Evolutionary conservation across 2,329 filamentous ascomycete genomes (phyloP).

Genomic region (Cladosporium phlei): DNA sequence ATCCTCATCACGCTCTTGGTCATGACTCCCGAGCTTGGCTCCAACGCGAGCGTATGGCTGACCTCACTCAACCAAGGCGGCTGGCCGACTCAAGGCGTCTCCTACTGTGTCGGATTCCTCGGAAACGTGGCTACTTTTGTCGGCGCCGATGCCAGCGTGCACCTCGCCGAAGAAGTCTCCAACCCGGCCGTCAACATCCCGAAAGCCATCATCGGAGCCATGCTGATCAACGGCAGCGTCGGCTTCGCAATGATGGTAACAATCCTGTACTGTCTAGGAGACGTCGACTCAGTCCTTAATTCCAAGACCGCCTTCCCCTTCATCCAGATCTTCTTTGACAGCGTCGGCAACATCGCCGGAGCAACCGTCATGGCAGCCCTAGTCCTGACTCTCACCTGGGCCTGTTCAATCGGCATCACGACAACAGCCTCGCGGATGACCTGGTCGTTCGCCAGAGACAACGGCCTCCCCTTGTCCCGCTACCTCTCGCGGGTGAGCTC

Average conservation of each 20-base stretch:
- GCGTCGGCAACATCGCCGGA: conserved; percentile 39
- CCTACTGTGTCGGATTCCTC: conserved; percentile 33
- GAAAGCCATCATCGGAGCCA: conserved; percentile 44
- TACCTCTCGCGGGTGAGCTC: conserved; percentile 33
- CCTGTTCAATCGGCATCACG: conserved; percentile 33
- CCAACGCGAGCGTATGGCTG: conserved; percentile 27
- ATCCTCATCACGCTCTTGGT: conserved; percentile 44
- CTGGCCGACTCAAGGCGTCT: conserved; percentile 32
- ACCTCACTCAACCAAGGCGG: conserved; percentile 29
- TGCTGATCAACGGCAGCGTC: conserved; percentile 44
- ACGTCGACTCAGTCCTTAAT: conserved; percentile 38
- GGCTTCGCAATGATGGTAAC: conserved; percentile 45
- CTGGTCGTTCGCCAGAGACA: conserved; percentile 40
- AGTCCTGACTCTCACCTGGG: conserved; percentile 33
- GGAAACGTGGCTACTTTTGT: conserved; percentile 34
- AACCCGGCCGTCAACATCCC: conserved; percentile 46
- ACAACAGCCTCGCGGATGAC: conserved; percentile 40
- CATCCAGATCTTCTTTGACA: conserved; percentile 47
- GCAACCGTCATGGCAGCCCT: conserved; percentile 46
- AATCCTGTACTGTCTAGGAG: conserved; percentile 41
- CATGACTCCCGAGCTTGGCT: conserved; percentile 25
- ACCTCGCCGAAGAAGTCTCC: conserved; percentile 49
- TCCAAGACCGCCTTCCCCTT: conserved; percentile 47
- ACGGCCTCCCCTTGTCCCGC: conserved; percentile 35
- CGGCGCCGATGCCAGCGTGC: conserved; percentile 41